Conservation (phyloP, 805 yeast species). For the Wickerhamiella brachini region DNA sequence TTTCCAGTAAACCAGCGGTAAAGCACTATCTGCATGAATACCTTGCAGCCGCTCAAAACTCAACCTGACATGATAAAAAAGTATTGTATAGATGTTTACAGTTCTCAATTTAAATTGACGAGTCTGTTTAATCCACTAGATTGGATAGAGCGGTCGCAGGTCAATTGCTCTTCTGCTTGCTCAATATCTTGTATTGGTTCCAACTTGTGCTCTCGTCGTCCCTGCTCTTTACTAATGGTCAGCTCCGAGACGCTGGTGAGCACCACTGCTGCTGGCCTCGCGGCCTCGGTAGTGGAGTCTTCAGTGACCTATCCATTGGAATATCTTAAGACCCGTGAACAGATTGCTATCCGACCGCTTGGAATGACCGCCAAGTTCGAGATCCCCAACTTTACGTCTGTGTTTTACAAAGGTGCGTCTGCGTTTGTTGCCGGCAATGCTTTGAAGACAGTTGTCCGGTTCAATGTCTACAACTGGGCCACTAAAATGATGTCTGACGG, state of each 20-base stretch:
- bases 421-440: slow-evolving; percentile 66
- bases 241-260: slow-evolving; percentile 17
- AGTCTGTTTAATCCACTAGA: too few relatives aligned
- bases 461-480: slow-evolving; percentile 60
- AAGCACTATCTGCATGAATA: too few relatives aligned
- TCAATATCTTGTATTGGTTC: too few relatives aligned
- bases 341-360: slow-evolving; percentile 20
- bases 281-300: slow-evolving; percentile 27
- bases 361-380: slow-evolving; percentile 7
- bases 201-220: too few relatives aligned
- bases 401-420: slow-evolving; percentile 46
- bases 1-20: too few relatives aligned
- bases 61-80: too few relatives aligned
- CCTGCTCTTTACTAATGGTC: not conserved
- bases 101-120: too few relatives aligned
- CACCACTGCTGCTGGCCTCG: slow-evolving; percentile 26
- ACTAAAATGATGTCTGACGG: slow-evolving; percentile 50
- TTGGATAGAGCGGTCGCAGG: too few relatives aligned
- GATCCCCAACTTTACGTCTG: slow-evolving; percentile 15
- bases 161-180: too few relatives aligned
- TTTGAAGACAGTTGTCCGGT: slow-evolving; percentile 58
- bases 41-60: too few relatives aligned
- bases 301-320: slow-evolving; percentile 30
- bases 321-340: slow-evolving; percentile 26
- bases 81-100: too few relatives aligned